Evolutionary conservation across 116 monocot species (phyloP).

Genomic region (Posidonia oceanica): DNA sequence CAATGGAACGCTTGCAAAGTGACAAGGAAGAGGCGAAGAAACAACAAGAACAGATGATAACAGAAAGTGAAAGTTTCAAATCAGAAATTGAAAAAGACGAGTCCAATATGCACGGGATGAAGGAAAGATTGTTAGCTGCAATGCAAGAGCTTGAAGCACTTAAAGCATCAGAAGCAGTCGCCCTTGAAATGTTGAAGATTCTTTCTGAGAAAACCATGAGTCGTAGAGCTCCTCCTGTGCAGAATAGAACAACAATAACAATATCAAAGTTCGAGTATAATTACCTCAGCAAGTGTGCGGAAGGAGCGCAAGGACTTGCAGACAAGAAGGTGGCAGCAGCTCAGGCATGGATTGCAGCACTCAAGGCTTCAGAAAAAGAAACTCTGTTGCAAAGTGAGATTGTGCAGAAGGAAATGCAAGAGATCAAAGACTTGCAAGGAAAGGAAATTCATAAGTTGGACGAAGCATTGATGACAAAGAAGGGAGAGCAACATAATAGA

Average conservation of each 20-base stretch:
- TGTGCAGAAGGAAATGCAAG: constrained; percentile 22
- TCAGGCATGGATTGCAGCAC: constrained; percentile 51
- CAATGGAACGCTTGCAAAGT: constrained; percentile 28
- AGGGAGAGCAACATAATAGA: background rate
- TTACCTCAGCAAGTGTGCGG: constrained; percentile 41
- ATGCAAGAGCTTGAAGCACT: constrained; percentile 32
- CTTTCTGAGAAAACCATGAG: constrained; percentile 25
- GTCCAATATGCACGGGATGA: constrained; percentile 7
- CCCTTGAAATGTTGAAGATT: constrained; percentile 31
- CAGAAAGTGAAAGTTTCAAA: constrained; percentile 19
- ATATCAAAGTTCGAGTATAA: constrained; percentile 55
- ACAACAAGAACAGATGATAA: constrained; percentile 21
- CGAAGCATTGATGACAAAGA: constrained; percentile 4
- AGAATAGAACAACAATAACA: constrained; percentile 15
- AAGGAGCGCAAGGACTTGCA: constrained; percentile 30
- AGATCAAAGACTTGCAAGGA: constrained; percentile 17
- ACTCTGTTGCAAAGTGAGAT: constrained; percentile 19
- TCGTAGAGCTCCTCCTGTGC: constrained; percentile 16
- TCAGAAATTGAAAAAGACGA: constrained; percentile 18
- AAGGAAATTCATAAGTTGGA: background rate
- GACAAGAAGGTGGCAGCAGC: constrained; percentile 47
- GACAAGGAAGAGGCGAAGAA: constrained; percentile 28
- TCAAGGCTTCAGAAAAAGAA: constrained; percentile 46
- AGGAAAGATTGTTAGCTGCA: constrained; percentile 26
- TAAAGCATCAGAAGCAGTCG: constrained; percentile 47